Evolutionary conservation across 371 early-diverging fungal species (phyloP), one percentile per base, ranked within the genome.

Genomic region (Syncephalis fuscata): DNA sequence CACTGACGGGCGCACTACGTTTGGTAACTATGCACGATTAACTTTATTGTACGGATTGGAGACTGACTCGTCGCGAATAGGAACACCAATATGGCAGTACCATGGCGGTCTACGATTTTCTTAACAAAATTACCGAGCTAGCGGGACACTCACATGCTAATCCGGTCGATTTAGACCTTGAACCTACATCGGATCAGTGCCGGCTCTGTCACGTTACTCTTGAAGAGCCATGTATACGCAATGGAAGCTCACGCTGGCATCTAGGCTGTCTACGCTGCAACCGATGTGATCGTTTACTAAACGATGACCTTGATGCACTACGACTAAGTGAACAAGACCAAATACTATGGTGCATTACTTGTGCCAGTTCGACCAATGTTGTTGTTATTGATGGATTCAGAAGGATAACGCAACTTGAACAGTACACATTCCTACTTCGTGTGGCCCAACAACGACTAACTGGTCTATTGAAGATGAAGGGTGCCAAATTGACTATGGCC

Each of bases 361-460:
- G 75, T 52, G 71, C 67, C 44, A 64, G 59, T 44, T 60, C 56
- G 52, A 70, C 55, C 32, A 32, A 32, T 11, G 32, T 32, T 17
- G 73, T 52, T 3, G 56, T 62, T 4, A 40, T 48, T 15, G 60
- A 62, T 9, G 83, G 70, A 27, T 82, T 88, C 44, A 70, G 74
- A 53, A 67, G 72, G 52, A 78, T 91, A 3, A 76, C 92, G n/a
- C 81, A 83, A 55, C 70, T 94, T 11, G 75, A 88, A 48, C 91
- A 93, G 59, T 94, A 88, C 54, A 79, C 85, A 11, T 92, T 88
- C 54, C 59, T 92, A 37, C 67, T 93, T 55, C 68, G 84, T 14
- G 83, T 89, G 20, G 90, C 91, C 7, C 71, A 92, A 48, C 76
- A 80, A 51, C 69, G 92, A 7, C 70, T 92, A 22, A 87, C 84